Evolutionary conservation across 768 basidiomycete genomes (phyloP).

Genomic region (Hypholoma fasciculare): DNA sequence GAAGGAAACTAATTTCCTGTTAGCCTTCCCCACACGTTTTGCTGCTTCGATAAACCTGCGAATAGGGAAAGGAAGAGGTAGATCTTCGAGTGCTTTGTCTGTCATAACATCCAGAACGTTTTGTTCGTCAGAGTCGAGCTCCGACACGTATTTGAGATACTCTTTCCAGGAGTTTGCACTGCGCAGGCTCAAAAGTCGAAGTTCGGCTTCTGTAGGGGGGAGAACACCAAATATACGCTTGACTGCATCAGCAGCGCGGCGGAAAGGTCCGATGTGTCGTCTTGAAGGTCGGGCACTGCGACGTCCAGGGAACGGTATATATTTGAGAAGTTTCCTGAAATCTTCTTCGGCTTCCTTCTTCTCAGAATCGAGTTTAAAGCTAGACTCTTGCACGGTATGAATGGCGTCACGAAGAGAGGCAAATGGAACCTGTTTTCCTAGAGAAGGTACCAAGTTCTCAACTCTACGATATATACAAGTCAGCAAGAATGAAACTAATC

Average conservation of each 20-base stretch:
- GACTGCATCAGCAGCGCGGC: slow-evolving; percentile 32
- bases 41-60: slow-evolving; percentile 55
- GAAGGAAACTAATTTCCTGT: slow-evolving; percentile 68
- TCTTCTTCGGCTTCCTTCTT: slow-evolving; percentile 54
- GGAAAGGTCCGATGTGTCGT: slow-evolving; percentile 17
- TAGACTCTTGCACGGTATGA: slow-evolving; percentile 45
- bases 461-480: slow-evolving; percentile 36
- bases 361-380: slow-evolving; percentile 57
- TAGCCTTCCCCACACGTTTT: slow-evolving; percentile 56
- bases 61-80: slow-evolving; percentile 28
- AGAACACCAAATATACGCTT: slow-evolving; percentile 39
- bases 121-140: slow-evolving; percentile 1
- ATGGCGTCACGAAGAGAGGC: slow-evolving; percentile 47
- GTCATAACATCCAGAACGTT: neutral
- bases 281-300: slow-evolving; percentile 23
- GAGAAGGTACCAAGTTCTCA: slow-evolving; percentile 39
- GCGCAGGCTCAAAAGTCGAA: slow-evolving; percentile 19
- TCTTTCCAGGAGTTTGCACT: slow-evolving; percentile 32
- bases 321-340: slow-evolving; percentile 46
- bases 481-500: neutral
- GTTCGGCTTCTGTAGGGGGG: slow-evolving; percentile 25
- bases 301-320: slow-evolving; percentile 28
- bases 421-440: slow-evolving; percentile 34
- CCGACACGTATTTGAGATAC: slow-evolving; percentile 24
- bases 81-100: neutral